Evolutionary conservation across 331 rosid species (phyloP), one percentile per base, ranked within the genome.

Genomic region (Dryas integrifolia): DNA sequence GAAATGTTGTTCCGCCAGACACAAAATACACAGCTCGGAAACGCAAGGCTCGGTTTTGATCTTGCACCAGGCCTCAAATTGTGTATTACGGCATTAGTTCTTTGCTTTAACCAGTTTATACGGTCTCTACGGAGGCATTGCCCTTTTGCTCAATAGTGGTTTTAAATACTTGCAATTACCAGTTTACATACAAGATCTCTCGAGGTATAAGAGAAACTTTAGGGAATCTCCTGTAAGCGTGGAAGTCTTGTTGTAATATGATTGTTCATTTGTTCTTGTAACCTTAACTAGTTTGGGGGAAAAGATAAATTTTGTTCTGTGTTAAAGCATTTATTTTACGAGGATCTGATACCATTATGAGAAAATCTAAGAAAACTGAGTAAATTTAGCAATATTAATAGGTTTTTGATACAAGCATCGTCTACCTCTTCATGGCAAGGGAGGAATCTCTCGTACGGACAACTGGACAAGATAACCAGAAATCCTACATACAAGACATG

Each of bases 11-110:
- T 47, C 97, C 97, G n/a, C 80, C 62, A 3, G 87, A 94, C 70
- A 77, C 96, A 10, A 94, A 86, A 76, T 91, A 88, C 85, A 94
- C 92, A 0, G 97, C 89, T 77, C 88, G 97, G 46, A 95, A 95
- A 79, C 85, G 97, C 3, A 95, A 95, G 85, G 78, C 82, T 51
- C 93, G 85, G 40, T 95, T 95, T 70, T 95, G 85, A 91, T 72
- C 39, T 45, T 46, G 47, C 67, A 45, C 18, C 0, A n/a, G 18
- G 11, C 39, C 67, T 58, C 35, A 30, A 12, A 71, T 45, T 16
- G 1, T 39, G 15, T 52, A 5, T 3, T 16, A 45, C 43, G 13
- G 39, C 10, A 24, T 43, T 56, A 13, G 53, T 2, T 3, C 8
- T 60, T 14, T 62, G 13, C 30, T 8, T 40, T 8, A 4, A 44